Percentiles rank a stretch among this genome's conserved stretches.
Conservation (phyloP, 2,329 filamentous ascomycete genomes). For the Xylariaceae sp. region DNA sequence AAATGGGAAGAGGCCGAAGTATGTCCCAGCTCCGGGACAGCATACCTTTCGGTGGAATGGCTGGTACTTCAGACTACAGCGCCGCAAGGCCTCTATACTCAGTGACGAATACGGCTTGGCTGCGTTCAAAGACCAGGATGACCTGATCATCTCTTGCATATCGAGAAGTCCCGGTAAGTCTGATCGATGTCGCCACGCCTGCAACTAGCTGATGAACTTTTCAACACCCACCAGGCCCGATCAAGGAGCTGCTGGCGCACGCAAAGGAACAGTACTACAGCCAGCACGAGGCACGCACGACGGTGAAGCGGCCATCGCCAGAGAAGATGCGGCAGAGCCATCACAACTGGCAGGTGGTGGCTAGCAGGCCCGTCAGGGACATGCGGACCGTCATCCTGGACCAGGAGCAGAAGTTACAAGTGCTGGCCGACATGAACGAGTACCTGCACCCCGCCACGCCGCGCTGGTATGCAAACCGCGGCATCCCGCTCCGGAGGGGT, state of each 20-base stretch:
- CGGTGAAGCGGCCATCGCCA: slow-evolving; percentile 48
- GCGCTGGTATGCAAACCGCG: slow-evolving; percentile 68
- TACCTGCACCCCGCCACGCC: slow-evolving; percentile 67
- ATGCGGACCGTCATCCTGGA: slow-evolving; percentile 74
- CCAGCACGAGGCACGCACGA: slow-evolving; percentile 51
- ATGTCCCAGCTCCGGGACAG: slow-evolving; percentile 47
- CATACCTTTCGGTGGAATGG: slow-evolving; percentile 52
- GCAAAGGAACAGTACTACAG: slow-evolving; percentile 48
- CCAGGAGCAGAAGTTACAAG: slow-evolving; percentile 55
- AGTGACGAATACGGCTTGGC: slow-evolving; percentile 31
- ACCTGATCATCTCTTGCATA: slow-evolving; percentile 49
- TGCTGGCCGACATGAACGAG: slow-evolving; percentile 70
- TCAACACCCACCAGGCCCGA: slow-evolving; percentile 35
- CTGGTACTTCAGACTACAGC: slow-evolving; percentile 43
- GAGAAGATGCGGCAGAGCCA: slow-evolving; percentile 42
- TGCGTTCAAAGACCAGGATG: slow-evolving; percentile 46
- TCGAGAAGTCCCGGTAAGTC: slow-evolving; percentile 39
- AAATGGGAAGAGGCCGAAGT: slow-evolving; percentile 49
- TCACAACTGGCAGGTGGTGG: slow-evolving; percentile 50
- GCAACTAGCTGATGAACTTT: background rate
- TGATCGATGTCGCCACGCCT: background rate
- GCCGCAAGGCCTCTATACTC: slow-evolving; percentile 40
- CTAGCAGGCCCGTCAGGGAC: slow-evolving; percentile 60
- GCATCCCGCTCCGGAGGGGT: slow-evolving; percentile 70
- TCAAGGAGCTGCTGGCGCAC: slow-evolving; percentile 50